Evolutionary conservation across 2,329 filamentous ascomycete genomes (phyloP), one percentile per base, ranked within the genome.

Genomic region (Phaeosphaeriaceae sp.): DNA sequence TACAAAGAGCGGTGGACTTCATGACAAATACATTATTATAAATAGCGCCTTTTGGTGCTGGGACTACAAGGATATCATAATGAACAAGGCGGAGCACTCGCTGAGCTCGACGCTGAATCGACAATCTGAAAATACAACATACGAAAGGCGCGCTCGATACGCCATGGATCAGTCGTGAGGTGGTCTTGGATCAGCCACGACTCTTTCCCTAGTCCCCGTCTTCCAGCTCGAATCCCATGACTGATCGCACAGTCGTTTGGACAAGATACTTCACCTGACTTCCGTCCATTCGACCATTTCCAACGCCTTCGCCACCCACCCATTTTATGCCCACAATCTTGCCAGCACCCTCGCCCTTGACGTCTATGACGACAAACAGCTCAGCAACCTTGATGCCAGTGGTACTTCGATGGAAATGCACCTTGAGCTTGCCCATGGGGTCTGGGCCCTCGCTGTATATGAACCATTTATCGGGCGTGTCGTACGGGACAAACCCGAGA

Each of bases 161-260:
- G 9, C 25, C 31, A 36, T 36, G 36, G 17, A 15, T 17, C 36
- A 40, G 7, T 15, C 17, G 4, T 40, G 15, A 7, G 7, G 3
- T 15, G n/a, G 7, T 11, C 25, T 13, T 27, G 25, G 19, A 13
- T 27, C n/a, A 21, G 17, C 19, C 2, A 33, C 36, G 15, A 21
- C 47, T 11, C 36, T 40, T 22, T 21, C 1, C 31, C 15, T 24
- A 36, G 22, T 40, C 90, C 63, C 53, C 54, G 2, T 88, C 71
- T 74, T 90, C 63, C 13, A 76, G 53, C 11, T 67, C 50, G 2
- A 75, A 63, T 4, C 62, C 67, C 52, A 76, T 52, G 25, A 65
- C 66, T 56, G 62, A 67, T n/a, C 51, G 50, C 48, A 71, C 74
- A 7, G 56, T 59, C 42, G 61, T 68, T 20, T 65, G 54, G 1